phyloP scores from a whole-genome alignment of 257 asterid species.

The Solanum appendiculatum region DNA sequence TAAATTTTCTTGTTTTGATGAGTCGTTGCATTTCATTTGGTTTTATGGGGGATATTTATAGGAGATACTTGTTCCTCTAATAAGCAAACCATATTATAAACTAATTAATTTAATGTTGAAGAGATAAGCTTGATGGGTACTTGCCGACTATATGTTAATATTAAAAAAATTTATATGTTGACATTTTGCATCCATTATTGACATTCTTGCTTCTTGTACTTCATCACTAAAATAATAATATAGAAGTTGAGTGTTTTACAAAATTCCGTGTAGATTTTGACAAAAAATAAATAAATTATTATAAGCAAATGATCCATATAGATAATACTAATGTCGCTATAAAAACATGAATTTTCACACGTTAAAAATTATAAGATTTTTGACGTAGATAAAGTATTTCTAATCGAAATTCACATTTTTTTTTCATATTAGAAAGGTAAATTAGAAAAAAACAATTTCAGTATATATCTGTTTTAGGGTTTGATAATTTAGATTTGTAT shows the following conservation, averaged over 20 bases:
- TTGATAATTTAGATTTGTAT: too few relatives aligned
- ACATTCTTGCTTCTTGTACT: background rate
- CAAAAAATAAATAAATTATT: too few relatives aligned
- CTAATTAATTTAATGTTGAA: background rate
- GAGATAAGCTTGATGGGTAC: background rate
- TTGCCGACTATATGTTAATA: background rate
- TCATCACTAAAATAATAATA: background rate
- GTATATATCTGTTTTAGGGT: accelerated
- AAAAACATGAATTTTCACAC: too few relatives aligned
- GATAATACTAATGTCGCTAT: too few relatives aligned
- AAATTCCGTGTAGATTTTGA: background rate
- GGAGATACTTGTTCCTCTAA: background rate
- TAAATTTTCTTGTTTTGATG: background rate
- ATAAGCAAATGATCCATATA: too few relatives aligned
- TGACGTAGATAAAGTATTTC: too few relatives aligned
- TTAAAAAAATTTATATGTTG: too few relatives aligned
- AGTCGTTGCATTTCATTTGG: background rate
- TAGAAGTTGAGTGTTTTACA: background rate
- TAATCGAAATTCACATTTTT: background rate
- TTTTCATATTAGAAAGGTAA: background rate
- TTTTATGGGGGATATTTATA: background rate
- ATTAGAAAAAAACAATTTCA: too few relatives aligned
- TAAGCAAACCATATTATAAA: background rate
- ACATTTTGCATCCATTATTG: background rate
- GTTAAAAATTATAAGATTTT: too few relatives aligned